Conservation (phyloP, 1,139 yeast species). For the Yamadazyma diospyri region DNA sequence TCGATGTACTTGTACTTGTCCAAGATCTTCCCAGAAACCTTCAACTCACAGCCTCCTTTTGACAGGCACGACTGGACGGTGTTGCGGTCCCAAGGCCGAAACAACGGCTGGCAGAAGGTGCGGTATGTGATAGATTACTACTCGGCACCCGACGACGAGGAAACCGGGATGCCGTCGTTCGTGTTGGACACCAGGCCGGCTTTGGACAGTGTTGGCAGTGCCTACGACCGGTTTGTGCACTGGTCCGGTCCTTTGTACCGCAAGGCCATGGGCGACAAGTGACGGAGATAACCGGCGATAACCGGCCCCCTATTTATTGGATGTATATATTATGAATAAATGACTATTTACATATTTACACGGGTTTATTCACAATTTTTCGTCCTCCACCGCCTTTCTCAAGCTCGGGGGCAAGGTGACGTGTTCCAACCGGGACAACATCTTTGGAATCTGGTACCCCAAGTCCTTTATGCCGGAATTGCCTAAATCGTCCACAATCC, state of each 20-base stretch:
- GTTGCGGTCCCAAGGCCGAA: slow-evolving; percentile 56
- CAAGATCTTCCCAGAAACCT: slow-evolving; percentile 66
- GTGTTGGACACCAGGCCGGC: slow-evolving; percentile 95
- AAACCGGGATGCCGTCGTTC: slow-evolving; percentile 85
- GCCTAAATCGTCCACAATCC: slow-evolving; percentile 34
- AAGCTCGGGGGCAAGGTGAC: slow-evolving; percentile 1
- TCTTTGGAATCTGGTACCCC: slow-evolving; percentile 40
- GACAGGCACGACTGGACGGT: slow-evolving; percentile 99
- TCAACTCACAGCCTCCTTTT: slow-evolving; percentile 81
- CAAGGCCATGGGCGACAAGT: slow-evolving; percentile 41
- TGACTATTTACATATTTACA: slow-evolving; percentile 9
- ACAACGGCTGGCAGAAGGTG: slow-evolving; percentile 48
- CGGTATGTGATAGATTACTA: slow-evolving; percentile 95
- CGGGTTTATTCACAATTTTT: neutral
- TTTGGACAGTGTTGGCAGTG: slow-evolving; percentile 62
- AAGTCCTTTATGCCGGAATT: slow-evolving; percentile 24
- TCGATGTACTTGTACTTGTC: slow-evolving; percentile 63
- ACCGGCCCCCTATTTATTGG: neutral
- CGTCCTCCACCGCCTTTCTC: neutral
- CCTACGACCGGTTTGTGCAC: slow-evolving; percentile 60
- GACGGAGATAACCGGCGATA: neutral
- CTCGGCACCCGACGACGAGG: slow-evolving; percentile 86
- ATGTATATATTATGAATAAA: slow-evolving; percentile 4
- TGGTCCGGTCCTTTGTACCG: slow-evolving; percentile 43
- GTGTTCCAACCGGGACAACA: slow-evolving; percentile 11